phyloP scores from a whole-genome alignment of 179 eudicot genomes.

The Drosera spatulata region DNA sequence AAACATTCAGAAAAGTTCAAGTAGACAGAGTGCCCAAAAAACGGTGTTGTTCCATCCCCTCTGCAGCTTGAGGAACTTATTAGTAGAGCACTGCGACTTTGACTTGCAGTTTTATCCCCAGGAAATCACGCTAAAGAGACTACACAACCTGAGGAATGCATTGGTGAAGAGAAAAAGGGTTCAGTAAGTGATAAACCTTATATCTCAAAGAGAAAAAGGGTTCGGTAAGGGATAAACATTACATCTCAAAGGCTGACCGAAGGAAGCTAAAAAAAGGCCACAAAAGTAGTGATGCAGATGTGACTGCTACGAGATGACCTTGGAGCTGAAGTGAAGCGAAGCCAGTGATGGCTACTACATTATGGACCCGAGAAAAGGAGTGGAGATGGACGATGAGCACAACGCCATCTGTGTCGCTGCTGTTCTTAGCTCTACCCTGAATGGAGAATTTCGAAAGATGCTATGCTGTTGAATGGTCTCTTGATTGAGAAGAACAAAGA shows the following conservation, averaged over 20 bases:
- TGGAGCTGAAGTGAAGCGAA: too few relatives aligned
- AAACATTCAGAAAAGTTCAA: slow-evolving; percentile 17
- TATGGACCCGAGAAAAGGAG: too few relatives aligned
- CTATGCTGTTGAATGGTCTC: too few relatives aligned
- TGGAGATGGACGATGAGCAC: too few relatives aligned
- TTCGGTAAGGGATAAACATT: slow-evolving; percentile 68
- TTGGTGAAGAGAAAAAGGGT: too few relatives aligned
- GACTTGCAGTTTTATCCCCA: slow-evolving; percentile 42
- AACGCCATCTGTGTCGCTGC: too few relatives aligned
- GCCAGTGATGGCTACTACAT: too few relatives aligned
- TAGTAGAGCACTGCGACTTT: slow-evolving; percentile 93
- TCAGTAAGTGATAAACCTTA: slow-evolving; percentile 75
- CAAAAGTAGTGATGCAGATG: slow-evolving; percentile 27
- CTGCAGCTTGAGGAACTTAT: slow-evolving; percentile 73
- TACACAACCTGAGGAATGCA: slow-evolving; percentile 33
- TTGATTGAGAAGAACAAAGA: too few relatives aligned
- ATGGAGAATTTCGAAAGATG: too few relatives aligned
- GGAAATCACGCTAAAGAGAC: slow-evolving; percentile 35
- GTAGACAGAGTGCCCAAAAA: slow-evolving; percentile 21
- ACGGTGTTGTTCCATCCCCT: slow-evolving; percentile 20
- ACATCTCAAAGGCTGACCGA: slow-evolving; percentile 86
- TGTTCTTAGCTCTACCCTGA: too few relatives aligned
- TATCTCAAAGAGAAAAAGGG: too few relatives aligned
- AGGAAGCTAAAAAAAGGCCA: slow-evolving; percentile 80
- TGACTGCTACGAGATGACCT: slow-evolving; percentile 16